phyloP scores from a whole-genome alignment of 495 filamentous ascomycete genomes.

The Tetracladium marchalianum region DNA sequence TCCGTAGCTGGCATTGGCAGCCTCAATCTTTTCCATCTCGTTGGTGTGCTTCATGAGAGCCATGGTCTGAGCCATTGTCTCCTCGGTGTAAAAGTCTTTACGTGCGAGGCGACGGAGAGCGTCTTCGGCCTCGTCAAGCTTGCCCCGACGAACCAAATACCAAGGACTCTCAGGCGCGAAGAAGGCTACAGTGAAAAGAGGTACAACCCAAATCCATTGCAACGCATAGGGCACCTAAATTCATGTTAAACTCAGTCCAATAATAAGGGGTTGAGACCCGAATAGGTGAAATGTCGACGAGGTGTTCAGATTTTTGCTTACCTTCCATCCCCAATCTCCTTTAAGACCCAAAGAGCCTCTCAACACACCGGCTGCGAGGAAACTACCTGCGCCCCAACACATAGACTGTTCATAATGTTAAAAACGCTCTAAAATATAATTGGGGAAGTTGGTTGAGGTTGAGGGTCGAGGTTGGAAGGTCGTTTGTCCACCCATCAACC shows the following conservation, averaged over 20 bases:
- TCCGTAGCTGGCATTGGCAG: slow-evolving; percentile 41
- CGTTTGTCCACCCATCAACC: too few species aligned
- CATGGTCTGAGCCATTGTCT: slow-evolving; percentile 20
- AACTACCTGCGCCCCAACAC: slow-evolving; percentile 53
- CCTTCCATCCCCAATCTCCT: slow-evolving; percentile 11
- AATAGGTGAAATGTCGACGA: too few species aligned
- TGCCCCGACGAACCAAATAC: slow-evolving; percentile 47
- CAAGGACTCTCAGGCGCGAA: slow-evolving; percentile 40
- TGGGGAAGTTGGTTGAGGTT: too few species aligned
- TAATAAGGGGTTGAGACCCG: slow-evolving; percentile 23
- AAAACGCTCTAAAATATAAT: too few species aligned
- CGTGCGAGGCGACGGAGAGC: slow-evolving; percentile 38
- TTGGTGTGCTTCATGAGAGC: slow-evolving; percentile 53
- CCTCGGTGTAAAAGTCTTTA: slow-evolving; percentile 43
- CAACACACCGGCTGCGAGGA: slow-evolving; percentile 48
- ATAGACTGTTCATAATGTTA: slow-evolving; percentile 17
- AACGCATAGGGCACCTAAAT: slow-evolving; percentile 40
- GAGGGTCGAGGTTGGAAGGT: too few species aligned
- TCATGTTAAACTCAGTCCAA: slow-evolving; percentile 32
- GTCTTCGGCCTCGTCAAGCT: slow-evolving; percentile 33
- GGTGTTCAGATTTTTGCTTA: slow-evolving; percentile 17
- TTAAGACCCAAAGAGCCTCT: slow-evolving; percentile 21
- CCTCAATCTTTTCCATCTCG: slow-evolving; percentile 45
- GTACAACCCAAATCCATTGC: slow-evolving; percentile 45
- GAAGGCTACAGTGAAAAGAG: slow-evolving; percentile 26